Conservation (phyloP, 441 rosid species). For the Euphorbia celastroides region DNA sequence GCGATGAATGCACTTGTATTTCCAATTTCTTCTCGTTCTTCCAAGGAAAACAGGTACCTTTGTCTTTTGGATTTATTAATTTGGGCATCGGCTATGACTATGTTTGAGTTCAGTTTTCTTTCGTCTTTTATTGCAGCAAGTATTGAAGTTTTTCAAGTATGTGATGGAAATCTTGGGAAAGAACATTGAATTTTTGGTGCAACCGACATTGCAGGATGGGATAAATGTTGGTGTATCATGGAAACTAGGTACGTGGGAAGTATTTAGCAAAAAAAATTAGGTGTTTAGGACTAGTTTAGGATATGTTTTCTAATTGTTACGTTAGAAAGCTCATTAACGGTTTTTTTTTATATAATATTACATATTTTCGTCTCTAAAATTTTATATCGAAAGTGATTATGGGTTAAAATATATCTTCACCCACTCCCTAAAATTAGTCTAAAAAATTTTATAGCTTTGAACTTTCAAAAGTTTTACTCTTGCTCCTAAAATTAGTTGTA, state of each 20-base stretch:
- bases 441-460: too few species aligned
- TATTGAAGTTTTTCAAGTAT: constrained; percentile 49
- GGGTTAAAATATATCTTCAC: too few species aligned
- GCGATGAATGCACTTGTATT: constrained; percentile 63
- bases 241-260: constrained; percentile 61
- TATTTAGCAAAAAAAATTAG: too few species aligned
- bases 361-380: too few species aligned
- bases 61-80: background rate
- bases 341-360: too few species aligned
- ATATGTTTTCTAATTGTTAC: too few species aligned
- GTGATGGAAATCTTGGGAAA: constrained; percentile 48
- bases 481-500: too few species aligned
- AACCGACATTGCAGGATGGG: constrained; percentile 55
- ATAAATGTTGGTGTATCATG: constrained; percentile 57
- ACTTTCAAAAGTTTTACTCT: too few species aligned
- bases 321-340: too few species aligned
- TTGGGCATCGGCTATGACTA: background rate
- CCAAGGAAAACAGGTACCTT: constrained; percentile 62
- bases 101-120: background rate
- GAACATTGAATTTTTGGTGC: constrained; percentile 44
- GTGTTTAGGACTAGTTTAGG: too few species aligned
- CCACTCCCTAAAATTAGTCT: too few species aligned
- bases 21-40: constrained; percentile 56
- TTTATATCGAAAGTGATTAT: too few species aligned
- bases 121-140: constrained; percentile 43